Evolutionary conservation across 805 yeast species (phyloP).

Genomic region (Debaryomyces hansenii): DNA sequence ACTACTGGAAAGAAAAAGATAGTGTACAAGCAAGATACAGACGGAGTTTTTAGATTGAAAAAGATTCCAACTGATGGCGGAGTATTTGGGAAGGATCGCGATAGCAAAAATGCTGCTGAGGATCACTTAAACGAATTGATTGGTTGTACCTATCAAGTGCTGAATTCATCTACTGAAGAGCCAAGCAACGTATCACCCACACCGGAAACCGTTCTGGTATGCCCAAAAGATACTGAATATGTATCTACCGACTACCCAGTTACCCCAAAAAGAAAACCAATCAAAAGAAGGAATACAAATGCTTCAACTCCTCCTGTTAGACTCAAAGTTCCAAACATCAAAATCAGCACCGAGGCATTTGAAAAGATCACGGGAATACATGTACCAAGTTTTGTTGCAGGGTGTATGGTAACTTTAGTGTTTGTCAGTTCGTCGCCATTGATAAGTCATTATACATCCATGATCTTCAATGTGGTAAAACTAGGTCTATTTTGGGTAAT

Average conservation of each 20-base stretch:
- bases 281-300: not conserved
- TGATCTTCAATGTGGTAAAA: constrained; percentile 19
- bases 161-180: constrained; percentile 10
- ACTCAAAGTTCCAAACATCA: not conserved
- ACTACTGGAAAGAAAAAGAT: constrained; percentile 17
- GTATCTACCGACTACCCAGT: not conserved
- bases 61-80: constrained; percentile 8
- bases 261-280: not conserved
- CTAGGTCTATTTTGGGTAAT: constrained; percentile 24
- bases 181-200: not conserved
- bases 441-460: constrained; percentile 18
- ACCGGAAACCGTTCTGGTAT: not conserved
- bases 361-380: constrained; percentile 14
- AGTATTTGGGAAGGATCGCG: constrained; percentile 7
- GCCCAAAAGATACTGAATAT: not conserved
- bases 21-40: constrained; percentile 37
- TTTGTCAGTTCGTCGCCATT: constrained; percentile 21
- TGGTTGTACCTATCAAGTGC: constrained; percentile 30
- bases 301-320: not conserved
- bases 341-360: not conserved
- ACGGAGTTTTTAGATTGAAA: constrained; percentile 38
- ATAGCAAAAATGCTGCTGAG: constrained; percentile 18
- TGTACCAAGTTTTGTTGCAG: constrained; percentile 27
- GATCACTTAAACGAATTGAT: constrained; percentile 30
- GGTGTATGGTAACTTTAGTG: constrained; percentile 22